Conservation (phyloP, 495 filamentous ascomycete genomes). For the Penicillium turbatum region DNA sequence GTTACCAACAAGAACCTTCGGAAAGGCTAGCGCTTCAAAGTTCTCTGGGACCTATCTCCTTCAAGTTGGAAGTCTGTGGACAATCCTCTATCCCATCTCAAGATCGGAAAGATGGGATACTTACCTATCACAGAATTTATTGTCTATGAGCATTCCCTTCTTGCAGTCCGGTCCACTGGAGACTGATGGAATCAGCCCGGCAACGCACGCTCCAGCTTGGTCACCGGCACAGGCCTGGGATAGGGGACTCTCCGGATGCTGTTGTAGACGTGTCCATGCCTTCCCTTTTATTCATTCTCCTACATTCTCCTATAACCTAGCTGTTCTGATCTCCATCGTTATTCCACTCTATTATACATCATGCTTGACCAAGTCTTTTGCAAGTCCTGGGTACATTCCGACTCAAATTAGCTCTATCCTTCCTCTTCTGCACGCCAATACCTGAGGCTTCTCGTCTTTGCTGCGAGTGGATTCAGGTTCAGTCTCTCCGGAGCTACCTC, state of each 20-base stretch:
- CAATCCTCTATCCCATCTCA: neutral
- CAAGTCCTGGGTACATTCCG: neutral
- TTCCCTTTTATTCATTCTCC: constrained; percentile 1
- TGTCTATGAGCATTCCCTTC: neutral
- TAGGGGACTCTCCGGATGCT: neutral
- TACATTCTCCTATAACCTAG: neutral
- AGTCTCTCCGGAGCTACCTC: neutral
- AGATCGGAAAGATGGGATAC: constrained; percentile 3
- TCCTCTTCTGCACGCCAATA: constrained; percentile 1
- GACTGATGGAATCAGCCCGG: constrained; percentile 17
- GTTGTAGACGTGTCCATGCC: constrained; percentile 3
- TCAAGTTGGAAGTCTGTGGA: neutral
- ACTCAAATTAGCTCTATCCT: neutral
- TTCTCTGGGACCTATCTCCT: neutral
- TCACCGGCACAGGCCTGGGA: constrained; percentile 7
- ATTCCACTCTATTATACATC: neutral
- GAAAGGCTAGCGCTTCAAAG: neutral
- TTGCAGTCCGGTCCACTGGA: constrained; percentile 15
- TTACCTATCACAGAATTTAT: neutral
- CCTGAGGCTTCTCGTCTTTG: neutral
- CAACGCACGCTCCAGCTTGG: constrained; percentile 18
- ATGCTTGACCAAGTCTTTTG: neutral
- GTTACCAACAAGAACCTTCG: neutral
- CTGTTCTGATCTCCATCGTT: neutral
- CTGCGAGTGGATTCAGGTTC: neutral